Evolutionary conservation across 805 yeast species (phyloP).

Genomic region (Limtongia smithiae): DNA sequence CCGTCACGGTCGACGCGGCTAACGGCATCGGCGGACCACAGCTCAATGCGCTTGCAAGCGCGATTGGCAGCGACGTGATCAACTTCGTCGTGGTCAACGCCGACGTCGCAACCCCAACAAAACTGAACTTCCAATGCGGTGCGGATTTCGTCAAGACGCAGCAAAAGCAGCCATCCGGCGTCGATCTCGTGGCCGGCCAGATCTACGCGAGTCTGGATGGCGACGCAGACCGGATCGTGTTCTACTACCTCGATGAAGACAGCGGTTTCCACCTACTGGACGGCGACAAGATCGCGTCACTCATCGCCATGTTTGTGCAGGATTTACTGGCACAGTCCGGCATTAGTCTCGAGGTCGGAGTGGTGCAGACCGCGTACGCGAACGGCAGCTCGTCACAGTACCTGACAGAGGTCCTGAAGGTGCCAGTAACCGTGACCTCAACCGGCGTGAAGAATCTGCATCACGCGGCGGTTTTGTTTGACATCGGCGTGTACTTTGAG

Average conservation of each 20-base stretch:
- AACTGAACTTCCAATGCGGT: slow-evolving; percentile 78
- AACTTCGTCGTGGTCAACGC: slow-evolving; percentile 40
- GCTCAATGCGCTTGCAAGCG: slow-evolving; percentile 47
- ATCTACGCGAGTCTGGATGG: slow-evolving; percentile 89
- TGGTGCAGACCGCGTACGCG: slow-evolving; percentile 97
- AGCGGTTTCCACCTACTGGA: slow-evolving; percentile 51
- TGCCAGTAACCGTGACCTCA: slow-evolving; percentile 84
- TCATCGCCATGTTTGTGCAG: slow-evolving; percentile 68
- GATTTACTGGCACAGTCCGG: slow-evolving; percentile 48
- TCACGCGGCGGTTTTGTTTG: slow-evolving; percentile 77
- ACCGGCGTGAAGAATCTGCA: slow-evolving; percentile 97
- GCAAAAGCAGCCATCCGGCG: slow-evolving; percentile 69
- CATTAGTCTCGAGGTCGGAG: slow-evolving; percentile 55
- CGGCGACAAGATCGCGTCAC: slow-evolving; percentile 89
- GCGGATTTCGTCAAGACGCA: slow-evolving; percentile 93
- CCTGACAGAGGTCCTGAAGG: slow-evolving; percentile 53
- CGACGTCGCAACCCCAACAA: slow-evolving; percentile 56
- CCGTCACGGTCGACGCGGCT: slow-evolving; percentile 78
- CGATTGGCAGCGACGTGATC: slow-evolving; percentile 43
- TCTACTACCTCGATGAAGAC: slow-evolving; percentile 46
- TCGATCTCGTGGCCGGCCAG: slow-evolving; percentile 45
- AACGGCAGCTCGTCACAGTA: slow-evolving; percentile 86
- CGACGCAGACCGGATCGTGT: slow-evolving; percentile 92
- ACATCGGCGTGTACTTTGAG: slow-evolving; percentile 92
- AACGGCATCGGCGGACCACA: slow-evolving; percentile 96